Percentiles rank a stretch among this genome's conserved stretches.
Conservation (phyloP, 1,139 yeast species). For the Scheffersomyces illinoinensis region DNA sequence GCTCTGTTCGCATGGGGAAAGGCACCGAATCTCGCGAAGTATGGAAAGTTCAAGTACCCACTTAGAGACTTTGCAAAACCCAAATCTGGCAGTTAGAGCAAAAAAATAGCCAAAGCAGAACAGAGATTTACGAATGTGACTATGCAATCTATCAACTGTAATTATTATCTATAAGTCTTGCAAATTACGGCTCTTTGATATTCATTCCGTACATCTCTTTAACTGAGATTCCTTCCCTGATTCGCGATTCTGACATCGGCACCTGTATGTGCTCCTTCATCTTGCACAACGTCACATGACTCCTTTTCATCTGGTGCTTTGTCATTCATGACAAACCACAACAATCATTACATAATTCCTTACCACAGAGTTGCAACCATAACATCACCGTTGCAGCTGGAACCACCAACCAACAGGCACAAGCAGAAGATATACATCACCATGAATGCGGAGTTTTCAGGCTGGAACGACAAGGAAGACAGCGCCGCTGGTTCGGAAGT, state of each 20-base stretch:
- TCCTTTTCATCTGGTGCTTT: constrained; percentile 2
- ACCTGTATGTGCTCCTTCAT: not conserved
- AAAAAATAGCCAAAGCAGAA: too few relatives aligned
- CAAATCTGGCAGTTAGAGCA: not conserved
- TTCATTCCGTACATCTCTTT: not conserved
- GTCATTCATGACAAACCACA: constrained; percentile 11
- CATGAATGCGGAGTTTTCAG: constrained; percentile 27
- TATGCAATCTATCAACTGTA: too few relatives aligned
- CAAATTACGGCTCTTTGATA: not conserved
- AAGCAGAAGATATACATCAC: not conserved
- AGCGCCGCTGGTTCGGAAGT: constrained; percentile 12
- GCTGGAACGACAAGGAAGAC: constrained; percentile 25
- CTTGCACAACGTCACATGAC: not conserved
- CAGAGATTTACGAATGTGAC: not conserved
- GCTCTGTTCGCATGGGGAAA: not conserved
- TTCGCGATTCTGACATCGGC: not conserved
- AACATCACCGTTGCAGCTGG: not conserved
- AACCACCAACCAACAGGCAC: not conserved
- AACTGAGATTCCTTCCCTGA: too few relatives aligned
- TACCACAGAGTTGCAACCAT: constrained; percentile 4
- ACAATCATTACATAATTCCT: constrained; percentile 11
- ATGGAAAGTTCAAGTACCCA: not conserved
- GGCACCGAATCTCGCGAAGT: not conserved
- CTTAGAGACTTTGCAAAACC: too few relatives aligned
- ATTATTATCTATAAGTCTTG: not conserved